Base-by-base conservation (phyloP, 805 yeast genomes). In the Yueomyces sp. region DNA sequence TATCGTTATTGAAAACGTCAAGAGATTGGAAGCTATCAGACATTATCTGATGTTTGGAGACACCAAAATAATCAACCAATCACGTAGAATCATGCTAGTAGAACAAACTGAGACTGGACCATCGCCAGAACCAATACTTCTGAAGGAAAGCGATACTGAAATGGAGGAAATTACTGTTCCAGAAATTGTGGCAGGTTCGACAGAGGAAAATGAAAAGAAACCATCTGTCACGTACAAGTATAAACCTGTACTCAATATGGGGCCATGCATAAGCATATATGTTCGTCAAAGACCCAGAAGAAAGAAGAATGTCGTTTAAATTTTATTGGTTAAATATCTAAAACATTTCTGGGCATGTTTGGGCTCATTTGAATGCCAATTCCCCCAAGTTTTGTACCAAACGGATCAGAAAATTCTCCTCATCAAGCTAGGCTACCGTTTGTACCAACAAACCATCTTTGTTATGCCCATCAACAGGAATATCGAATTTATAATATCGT, bases 281-380 rank as follows among this genome's bases (percentile, higher is more conserved):
- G 55, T 61, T 7, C 45, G 60, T 8, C 53, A 52, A 37, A 47
- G 65, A 29, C 65, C 65, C 28, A 56, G 52, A 48, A 52, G 64
- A 39, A 5, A 34, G 5, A 30, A 30, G 9, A 19, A 19, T 19
- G 19, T 19, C 19, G 19, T 19, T 19, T 19, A 2, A 19, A 19
- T 19, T 19, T 19, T 19, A 19, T 19, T 19, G 19, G 2, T 19
- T 19, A 2, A 19, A 19, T 19, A 19, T 19, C 19, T 19, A 19
- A 19, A 19, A 19, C 19, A 1, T 19, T 2, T 19, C 19, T 19
- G 19, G 19, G 19, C 19, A 19, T 19, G 19, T 19, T 19, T 19
- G 19, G 19, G 19, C 19, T 19, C 19, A 19, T 19, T 19, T 19
- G 19, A 19, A 19, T 19, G 19, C 19, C 19, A 19, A 1, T 19